A percentile compares a stretch with the other conserved stretches of the same genome.
Conservation (phyloP, 768 basidiomycete genomes). For the Lentinus brumalis region DNA sequence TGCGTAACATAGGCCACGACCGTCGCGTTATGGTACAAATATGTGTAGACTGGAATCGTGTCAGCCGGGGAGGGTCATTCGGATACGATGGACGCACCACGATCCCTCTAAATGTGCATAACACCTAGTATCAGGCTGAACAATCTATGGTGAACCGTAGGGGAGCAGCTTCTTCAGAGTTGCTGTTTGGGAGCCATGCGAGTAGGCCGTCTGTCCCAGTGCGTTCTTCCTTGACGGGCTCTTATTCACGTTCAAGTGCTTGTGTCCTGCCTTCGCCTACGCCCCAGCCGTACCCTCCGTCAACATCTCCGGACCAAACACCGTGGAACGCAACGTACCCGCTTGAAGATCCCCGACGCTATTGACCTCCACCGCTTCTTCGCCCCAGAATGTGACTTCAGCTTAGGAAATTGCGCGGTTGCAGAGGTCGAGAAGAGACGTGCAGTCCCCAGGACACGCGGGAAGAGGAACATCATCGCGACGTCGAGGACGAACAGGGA, state of each 20-base stretch:
- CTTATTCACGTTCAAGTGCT: conserved; percentile 74
- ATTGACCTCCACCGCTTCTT: conserved; percentile 81
- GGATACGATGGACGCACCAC: background rate
- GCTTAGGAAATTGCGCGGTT: conserved; percentile 62
- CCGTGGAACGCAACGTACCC: conserved; percentile 46
- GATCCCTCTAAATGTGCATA: background rate
- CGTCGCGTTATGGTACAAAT: conserved; percentile 14
- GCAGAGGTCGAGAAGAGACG: conserved; percentile 61
- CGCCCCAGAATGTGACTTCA: conserved; percentile 79
- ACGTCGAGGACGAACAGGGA: background rate
- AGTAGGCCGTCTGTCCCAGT: conserved; percentile 66
- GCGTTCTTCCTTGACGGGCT: conserved; percentile 64
- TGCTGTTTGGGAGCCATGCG: conserved; percentile 62
- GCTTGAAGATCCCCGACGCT: conserved; percentile 69
- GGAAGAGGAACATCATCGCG: conserved; percentile 30
- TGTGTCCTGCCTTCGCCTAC: conserved; percentile 71
- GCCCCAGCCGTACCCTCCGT: background rate
- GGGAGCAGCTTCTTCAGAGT: conserved; percentile 74
- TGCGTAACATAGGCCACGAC: background rate
- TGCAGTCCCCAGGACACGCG: conserved; percentile 23
- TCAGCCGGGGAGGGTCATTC: background rate
- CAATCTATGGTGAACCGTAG: conserved; percentile 49
- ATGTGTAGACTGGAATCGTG: background rate
- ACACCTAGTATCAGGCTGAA: too few species aligned
- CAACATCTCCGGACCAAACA: background rate